A percentile compares a stretch with the other conserved stretches of the same genome.
phyloP scores from a whole-genome alignment of 106 monocot species.

The Amphibolis antarctica region DNA sequence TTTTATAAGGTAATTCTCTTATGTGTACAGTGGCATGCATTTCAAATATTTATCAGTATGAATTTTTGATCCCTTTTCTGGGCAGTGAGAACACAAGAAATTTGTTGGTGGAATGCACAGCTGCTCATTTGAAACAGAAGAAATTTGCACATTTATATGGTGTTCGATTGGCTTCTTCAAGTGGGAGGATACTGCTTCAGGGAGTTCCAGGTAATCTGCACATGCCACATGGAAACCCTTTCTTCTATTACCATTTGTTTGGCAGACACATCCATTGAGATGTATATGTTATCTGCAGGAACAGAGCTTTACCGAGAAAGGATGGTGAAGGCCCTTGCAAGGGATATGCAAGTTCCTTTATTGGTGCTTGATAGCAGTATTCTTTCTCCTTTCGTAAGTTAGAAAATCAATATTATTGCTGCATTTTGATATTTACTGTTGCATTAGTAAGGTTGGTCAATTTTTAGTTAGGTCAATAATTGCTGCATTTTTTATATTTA shows the following conservation, averaged over 20 bases:
- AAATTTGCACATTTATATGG: conserved; percentile 52
- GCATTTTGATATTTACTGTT: neutral
- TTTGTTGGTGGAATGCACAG: conserved; percentile 68
- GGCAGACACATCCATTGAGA: neutral
- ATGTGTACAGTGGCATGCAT: neutral
- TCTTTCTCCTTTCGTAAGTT: conserved; percentile 46
- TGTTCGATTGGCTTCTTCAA: conserved; percentile 53
- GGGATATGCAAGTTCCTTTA: conserved; percentile 22
- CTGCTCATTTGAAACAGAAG: conserved; percentile 67
- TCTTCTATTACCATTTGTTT: neutral
- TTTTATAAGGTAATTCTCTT: conserved; percentile 42
- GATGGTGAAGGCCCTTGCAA: conserved; percentile 26
- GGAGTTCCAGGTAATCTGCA: conserved; percentile 47
- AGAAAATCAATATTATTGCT: neutral
- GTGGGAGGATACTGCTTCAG: conserved; percentile 80
- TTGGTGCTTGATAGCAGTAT: conserved; percentile 26
- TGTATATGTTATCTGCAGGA: conserved; percentile 28
- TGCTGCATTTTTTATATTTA: too few species aligned
- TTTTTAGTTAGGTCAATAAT: conserved; percentile 13
- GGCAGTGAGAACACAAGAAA: conserved; percentile 59
- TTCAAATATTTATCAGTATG: neutral
- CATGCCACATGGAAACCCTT: neutral
- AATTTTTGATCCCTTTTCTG: conserved; percentile 2
- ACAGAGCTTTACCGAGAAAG: conserved; percentile 47
- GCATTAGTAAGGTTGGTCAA: neutral